Conservation (phyloP, 768 basidiomycete species). For the Megacollybia marginata region DNA sequence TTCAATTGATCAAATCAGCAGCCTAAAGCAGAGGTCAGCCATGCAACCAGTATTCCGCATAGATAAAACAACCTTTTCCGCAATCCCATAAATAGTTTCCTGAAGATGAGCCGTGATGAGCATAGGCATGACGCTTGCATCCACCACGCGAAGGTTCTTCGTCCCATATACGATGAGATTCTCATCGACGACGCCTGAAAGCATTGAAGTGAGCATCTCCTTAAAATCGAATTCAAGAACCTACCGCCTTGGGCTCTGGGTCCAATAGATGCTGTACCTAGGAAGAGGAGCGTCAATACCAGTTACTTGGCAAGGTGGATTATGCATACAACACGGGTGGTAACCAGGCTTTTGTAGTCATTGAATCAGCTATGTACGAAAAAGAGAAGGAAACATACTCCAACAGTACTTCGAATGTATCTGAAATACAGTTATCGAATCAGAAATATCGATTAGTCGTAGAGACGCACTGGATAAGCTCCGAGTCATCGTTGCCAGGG, state of each 20-base stretch:
- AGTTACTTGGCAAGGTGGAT: background rate
- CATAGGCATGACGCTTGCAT: constrained; percentile 22
- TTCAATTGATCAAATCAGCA: constrained; percentile 37
- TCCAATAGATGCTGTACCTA: background rate
- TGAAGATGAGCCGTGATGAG: constrained; percentile 41
- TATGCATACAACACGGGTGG: background rate
- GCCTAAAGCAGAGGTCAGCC: constrained; percentile 16
- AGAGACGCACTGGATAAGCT: background rate
- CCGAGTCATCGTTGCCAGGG: background rate
- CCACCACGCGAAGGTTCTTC: constrained; percentile 29
- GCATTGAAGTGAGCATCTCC: constrained; percentile 2
- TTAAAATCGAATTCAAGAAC: background rate
- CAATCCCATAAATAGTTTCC: constrained; percentile 45
- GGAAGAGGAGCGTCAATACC: background rate
- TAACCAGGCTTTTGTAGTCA: background rate
- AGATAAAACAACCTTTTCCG: constrained; percentile 28
- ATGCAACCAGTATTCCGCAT: background rate
- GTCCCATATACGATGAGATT: constrained; percentile 34
- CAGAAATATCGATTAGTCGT: background rate
- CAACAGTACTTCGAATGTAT: background rate
- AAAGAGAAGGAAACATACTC: background rate
- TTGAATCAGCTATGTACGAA: background rate
- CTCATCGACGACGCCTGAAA: constrained; percentile 36
- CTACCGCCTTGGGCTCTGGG: background rate
- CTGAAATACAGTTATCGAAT: background rate